Percentiles rank a stretch among this genome's conserved stretches.
These are phyloP conservation scores for Trichodelitschia bisporula DNA, from an alignment of 495 filamentous ascomycete species.

Conservation along the genomic window DNA sequence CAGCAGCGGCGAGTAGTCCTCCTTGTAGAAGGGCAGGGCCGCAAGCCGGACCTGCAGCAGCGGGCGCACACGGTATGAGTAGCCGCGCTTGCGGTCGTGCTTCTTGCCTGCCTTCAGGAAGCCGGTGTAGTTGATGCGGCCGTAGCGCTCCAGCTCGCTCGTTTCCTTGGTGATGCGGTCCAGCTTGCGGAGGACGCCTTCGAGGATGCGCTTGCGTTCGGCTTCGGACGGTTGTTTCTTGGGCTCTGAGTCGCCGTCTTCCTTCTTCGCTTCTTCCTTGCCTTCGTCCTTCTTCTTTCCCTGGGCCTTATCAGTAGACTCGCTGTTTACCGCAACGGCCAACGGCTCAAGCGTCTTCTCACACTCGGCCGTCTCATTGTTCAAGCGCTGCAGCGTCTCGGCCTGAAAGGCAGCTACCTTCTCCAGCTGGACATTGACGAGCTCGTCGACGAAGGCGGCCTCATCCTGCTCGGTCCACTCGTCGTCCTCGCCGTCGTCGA, in stretches of 20 bases:
- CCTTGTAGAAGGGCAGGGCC: slow-evolving; percentile 77
- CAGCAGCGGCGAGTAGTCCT: slow-evolving; percentile 75
- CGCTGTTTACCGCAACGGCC: slow-evolving; percentile 12
- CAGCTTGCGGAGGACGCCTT: slow-evolving; percentile 50
- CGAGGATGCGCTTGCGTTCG: slow-evolving; percentile 27
- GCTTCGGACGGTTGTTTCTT: slow-evolving; percentile 8
- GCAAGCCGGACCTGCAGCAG: slow-evolving; percentile 73
- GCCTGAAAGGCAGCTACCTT: slow-evolving; percentile 83
- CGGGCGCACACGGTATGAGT: slow-evolving; percentile 60
- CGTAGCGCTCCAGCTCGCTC: slow-evolving; percentile 83
- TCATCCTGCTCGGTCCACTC: slow-evolving; percentile 93
- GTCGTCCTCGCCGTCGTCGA: slow-evolving; percentile 21
- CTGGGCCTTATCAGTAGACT: slow-evolving; percentile 30
- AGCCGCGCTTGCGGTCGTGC: slow-evolving; percentile 72
- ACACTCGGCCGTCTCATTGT: slow-evolving; percentile 34
- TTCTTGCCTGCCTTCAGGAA: slow-evolving; percentile 98
- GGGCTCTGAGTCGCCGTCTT: slow-evolving; percentile 9
- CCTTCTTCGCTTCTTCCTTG: slow-evolving; percentile 6
- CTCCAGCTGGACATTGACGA: slow-evolving; percentile 81
- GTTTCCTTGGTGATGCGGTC: slow-evolving; percentile 75
- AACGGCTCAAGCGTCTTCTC: slow-evolving; percentile 32
- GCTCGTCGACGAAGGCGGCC: slow-evolving; percentile 74
- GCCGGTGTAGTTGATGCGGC: slow-evolving; percentile 87
- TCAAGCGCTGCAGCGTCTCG: slow-evolving; percentile 43
- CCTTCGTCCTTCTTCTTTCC: slow-evolving; percentile 22